phyloP scores from a whole-genome alignment of 192 early-diverging fungal species.

The Dissophora ornata region DNA sequence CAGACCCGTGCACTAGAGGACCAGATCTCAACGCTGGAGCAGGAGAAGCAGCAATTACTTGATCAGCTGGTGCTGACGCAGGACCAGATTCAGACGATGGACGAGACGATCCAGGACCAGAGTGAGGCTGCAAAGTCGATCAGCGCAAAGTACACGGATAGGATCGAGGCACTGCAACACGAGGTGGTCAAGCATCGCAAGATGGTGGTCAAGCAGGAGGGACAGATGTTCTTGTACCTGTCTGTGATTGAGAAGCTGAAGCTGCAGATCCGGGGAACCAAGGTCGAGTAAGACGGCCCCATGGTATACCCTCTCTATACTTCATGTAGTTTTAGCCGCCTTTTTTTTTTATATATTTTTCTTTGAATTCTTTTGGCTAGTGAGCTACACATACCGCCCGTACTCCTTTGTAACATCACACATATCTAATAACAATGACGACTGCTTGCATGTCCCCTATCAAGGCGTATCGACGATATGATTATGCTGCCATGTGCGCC shows the following conservation, averaged over 20 bases:
- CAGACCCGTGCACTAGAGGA: constrained; percentile 8
- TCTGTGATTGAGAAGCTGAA: constrained; percentile 50
- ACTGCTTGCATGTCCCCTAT: too few relatives aligned
- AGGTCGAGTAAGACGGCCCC: neutral
- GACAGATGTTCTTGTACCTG: constrained; percentile 37
- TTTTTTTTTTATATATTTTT: too few relatives aligned
- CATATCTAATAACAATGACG: too few relatives aligned
- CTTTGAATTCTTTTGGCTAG: too few relatives aligned
- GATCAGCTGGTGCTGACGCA: constrained; percentile 4
- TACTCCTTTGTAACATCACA: too few relatives aligned
- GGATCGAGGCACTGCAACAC: constrained; percentile 1
- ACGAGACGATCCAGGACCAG: constrained; percentile 28
- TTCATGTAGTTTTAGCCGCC: neutral
- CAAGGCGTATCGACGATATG: too few relatives aligned
- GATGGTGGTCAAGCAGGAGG: constrained; percentile 30
- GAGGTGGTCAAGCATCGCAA: constrained; percentile 21
- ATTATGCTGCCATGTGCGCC: too few relatives aligned
- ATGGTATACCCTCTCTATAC: neutral
- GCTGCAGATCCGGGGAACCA: constrained; percentile 10
- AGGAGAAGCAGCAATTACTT: constrained; percentile 18
- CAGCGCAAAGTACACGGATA: constrained; percentile 18
- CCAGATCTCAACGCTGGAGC: constrained; percentile 2
- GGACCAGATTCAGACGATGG: constrained; percentile 20
- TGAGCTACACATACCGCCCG: too few relatives aligned
- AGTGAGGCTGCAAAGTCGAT: constrained; percentile 33